Percentiles rank a stretch among this genome's conserved stretches.
Evolutionary conservation across 179 eudicot genomes (phyloP).

Genomic region (Dionaea muscipula): DNA sequence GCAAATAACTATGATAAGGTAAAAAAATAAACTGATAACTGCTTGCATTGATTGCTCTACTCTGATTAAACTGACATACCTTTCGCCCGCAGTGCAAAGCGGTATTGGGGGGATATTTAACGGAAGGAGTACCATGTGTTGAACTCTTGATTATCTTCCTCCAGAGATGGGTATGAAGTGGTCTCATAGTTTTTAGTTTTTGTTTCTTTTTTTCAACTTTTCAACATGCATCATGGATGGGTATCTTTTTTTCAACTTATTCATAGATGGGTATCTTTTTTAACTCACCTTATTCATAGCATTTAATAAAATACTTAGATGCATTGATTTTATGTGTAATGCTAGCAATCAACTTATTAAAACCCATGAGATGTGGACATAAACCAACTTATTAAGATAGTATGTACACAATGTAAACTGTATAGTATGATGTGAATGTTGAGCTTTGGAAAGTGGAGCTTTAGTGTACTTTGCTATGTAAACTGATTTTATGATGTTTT

Average conservation of each 20-base stretch:
- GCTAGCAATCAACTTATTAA: neutral
- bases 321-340: no score
- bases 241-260: neutral
- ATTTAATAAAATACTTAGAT: no score
- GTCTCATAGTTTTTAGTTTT: no score
- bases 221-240: no score
- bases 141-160: constrained; percentile 92
- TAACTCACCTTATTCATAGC: neutral
- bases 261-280: neutral
- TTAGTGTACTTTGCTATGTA: constrained; percentile 78
- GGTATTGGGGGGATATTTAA: no score
- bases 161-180: constrained; percentile 86
- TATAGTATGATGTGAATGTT: constrained; percentile 87
- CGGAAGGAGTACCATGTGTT: constrained; percentile 91
- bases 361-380: neutral
- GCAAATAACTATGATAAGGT: no score
- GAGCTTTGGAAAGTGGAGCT: constrained; percentile 98
- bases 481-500: no score
- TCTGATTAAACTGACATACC: no score
- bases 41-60: no score
- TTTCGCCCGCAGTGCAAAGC: no score
- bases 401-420: constrained; percentile 58
- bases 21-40: no score
- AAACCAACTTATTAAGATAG: no score
- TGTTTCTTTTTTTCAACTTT: neutral